Base-by-base conservation (phyloP, 1,139 yeast species). In the Suhomyces maxii region DNA sequence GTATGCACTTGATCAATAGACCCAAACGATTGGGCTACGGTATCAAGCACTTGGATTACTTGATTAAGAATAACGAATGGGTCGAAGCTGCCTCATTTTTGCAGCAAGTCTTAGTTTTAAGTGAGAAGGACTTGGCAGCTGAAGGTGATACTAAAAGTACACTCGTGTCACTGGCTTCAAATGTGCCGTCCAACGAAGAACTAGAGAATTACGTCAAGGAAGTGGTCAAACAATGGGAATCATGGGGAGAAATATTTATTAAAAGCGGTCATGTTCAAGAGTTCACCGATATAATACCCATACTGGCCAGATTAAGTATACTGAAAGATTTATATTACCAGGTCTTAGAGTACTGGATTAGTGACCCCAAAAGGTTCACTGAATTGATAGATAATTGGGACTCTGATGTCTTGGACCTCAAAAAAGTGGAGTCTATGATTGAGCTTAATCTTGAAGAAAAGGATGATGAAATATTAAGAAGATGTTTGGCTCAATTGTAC, bases 21-120 rank as follows among this genome's bases (percentile, higher is more conserved):
- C 56, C 63, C 3, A 79, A 80, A 48, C 67, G 93, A 41, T 64
- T 86, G 30, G 70, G 75, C 34, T 72, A 82, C 42, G 98, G 96
- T 1, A 61, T 82, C 4, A 73, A 73, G 42, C 83, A 88, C 63
- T 79, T 86, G 11, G 82, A 85, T 41, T 58, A 65, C n/a, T 73
- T 84, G 38, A 61, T 86, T 1, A 68, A 74, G 12, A 35, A 39
- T 2, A 59, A 63, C 2, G 59, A 64, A 1, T 89, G 93, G 95
- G 55, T 55, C 0, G 73, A 69, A 25, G 89, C 90, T 0, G 78
- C 82, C 0, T 51, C 52, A 5, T 80, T 85, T 52, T 66, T 89
- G 36, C 51, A 62, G 2, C 58, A 58, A 26, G 74, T 83, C 1
- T 56, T 74, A n/a, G 40, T 30, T 7, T 26, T 47, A 7, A 34